Evolutionary conservation across 2,329 filamentous ascomycete species (phyloP).

Genomic region (Aspergillus candidus): DNA sequence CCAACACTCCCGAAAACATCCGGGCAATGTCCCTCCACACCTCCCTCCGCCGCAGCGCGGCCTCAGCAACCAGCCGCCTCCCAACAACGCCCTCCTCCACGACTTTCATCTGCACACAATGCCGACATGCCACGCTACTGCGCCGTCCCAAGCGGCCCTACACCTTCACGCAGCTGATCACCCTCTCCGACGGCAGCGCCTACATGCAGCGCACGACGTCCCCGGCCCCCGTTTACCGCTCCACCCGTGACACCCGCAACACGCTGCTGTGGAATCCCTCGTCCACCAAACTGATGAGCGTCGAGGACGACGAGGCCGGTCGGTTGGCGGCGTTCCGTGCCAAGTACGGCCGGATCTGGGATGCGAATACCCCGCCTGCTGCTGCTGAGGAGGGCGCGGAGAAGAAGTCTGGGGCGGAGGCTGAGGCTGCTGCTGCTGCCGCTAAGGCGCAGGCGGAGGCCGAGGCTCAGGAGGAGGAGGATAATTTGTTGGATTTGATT

Average conservation of each 20-base stretch:
- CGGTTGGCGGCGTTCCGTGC: conserved; percentile 77
- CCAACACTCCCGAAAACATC: not conserved
- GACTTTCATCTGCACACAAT: conserved; percentile 51
- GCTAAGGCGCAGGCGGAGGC: conserved; percentile 31
- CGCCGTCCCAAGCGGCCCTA: conserved; percentile 86
- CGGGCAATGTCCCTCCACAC: conserved; percentile 31
- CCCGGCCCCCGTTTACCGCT: conserved; percentile 52
- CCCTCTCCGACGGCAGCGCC: conserved; percentile 82
- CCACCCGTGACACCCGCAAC: conserved; percentile 81
- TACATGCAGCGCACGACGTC: conserved; percentile 52
- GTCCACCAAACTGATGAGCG: conserved; percentile 70
- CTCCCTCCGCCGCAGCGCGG: conserved; percentile 31
- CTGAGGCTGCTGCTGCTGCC: conserved; percentile 27
- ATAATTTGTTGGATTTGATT: conserved; percentile 54
- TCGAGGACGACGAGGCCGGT: conserved; percentile 94
- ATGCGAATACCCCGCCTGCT: conserved; percentile 46
- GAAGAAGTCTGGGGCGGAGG: conserved; percentile 19
- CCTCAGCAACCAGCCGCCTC: conserved; percentile 16
- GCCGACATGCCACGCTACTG: conserved; percentile 78
- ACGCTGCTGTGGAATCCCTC: conserved; percentile 85
- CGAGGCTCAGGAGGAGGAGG: conserved; percentile 45
- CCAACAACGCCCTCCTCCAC: conserved; percentile 17
- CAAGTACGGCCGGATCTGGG: conserved; percentile 78
- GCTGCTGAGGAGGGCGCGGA: conserved; percentile 22
- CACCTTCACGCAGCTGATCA: conserved; percentile 94